Evolutionary conservation across 176 grass and related monocot genomes (phyloP).

Genomic region (Secale cereale): DNA sequence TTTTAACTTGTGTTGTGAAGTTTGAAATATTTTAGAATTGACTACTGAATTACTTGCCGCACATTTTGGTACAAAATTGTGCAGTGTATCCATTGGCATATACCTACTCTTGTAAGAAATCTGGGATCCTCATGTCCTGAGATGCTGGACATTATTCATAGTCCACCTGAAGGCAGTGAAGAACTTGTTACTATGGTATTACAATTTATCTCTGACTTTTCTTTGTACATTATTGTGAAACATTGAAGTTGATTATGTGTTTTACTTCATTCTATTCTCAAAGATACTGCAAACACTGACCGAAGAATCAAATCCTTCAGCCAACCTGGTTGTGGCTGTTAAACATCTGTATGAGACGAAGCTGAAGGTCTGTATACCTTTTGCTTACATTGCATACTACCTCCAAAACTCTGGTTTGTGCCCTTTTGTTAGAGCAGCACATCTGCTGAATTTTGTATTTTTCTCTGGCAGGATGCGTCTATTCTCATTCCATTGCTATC

Average conservation of each 20-base stretch:
- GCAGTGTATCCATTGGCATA: slow-evolving; percentile 82
- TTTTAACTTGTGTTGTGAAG: slow-evolving; percentile 15
- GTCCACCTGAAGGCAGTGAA: slow-evolving; percentile 95
- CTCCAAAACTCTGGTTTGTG: background rate
- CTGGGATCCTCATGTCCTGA: slow-evolving; percentile 74
- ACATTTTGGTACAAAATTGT: slow-evolving; percentile 36
- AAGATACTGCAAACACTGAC: slow-evolving; percentile 92
- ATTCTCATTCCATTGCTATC: slow-evolving; percentile 95
- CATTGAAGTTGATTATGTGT: slow-evolving; percentile 19
- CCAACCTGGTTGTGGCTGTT: slow-evolving; percentile 71
- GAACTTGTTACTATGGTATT: slow-evolving; percentile 88
- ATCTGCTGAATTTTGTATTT: slow-evolving; percentile 15
- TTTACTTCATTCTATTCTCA: slow-evolving; percentile 24
- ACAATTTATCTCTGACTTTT: slow-evolving; percentile 24
- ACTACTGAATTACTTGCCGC: slow-evolving; percentile 17
- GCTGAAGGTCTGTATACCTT: slow-evolving; percentile 67
- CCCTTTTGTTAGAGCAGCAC: slow-evolving; percentile 5
- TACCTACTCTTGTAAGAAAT: slow-evolving; percentile 75
- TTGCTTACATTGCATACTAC: background rate
- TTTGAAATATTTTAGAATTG: slow-evolving; percentile 22
- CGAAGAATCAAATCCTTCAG: slow-evolving; percentile 81
- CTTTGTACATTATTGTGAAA: slow-evolving; percentile 17
- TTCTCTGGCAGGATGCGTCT: slow-evolving; percentile 74
- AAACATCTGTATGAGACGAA: slow-evolving; percentile 95
- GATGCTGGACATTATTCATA: slow-evolving; percentile 81